These are phyloP conservation scores for Lolium multiflorum DNA, from an alignment of 176 grass and related monocot genomes.

Conservation along the genomic window DNA sequence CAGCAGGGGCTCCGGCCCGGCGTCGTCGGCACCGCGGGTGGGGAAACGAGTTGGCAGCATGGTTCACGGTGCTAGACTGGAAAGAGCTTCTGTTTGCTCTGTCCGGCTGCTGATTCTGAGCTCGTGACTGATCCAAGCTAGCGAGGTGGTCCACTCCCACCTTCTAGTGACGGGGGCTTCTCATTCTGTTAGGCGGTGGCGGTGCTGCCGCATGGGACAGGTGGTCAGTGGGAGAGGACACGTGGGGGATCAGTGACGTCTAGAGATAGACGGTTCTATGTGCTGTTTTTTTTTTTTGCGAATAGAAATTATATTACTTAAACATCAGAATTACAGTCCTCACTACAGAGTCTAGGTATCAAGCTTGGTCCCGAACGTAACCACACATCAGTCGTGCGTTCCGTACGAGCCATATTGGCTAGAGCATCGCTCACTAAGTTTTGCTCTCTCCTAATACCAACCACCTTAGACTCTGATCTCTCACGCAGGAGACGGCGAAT, in stretches of 20 bases:
- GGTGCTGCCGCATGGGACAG: slow-evolving; percentile 31
- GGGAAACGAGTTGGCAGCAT: slow-evolving; percentile 56
- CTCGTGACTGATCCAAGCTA: not conserved
- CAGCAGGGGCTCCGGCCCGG: slow-evolving; percentile 44
- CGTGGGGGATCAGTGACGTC: not conserved
- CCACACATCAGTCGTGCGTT: no score
- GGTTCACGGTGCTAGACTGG: not conserved
- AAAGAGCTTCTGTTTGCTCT: not conserved
- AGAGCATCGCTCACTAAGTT: no score
- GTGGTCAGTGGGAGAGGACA: slow-evolving; percentile 28
- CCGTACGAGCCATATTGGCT: no score
- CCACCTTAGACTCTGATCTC: no score
- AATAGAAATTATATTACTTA: no score
- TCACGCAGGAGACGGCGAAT: no score
- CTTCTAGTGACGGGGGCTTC: not conserved
- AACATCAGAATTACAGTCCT: no score
- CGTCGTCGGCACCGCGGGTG: not conserved
- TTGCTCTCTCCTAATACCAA: no score
- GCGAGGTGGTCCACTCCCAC: not conserved
- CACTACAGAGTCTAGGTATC: no score
- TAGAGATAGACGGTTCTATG: slow-evolving; percentile 5
- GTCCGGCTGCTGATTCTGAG: not conserved
- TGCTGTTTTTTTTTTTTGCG: not conserved
- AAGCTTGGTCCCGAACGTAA: no score
- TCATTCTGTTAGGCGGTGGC: not conserved